These are phyloP conservation scores for Globisporangium spinosum DNA, from an alignment of 352 stramenopile genomes.

Conservation along the genomic window DNA sequence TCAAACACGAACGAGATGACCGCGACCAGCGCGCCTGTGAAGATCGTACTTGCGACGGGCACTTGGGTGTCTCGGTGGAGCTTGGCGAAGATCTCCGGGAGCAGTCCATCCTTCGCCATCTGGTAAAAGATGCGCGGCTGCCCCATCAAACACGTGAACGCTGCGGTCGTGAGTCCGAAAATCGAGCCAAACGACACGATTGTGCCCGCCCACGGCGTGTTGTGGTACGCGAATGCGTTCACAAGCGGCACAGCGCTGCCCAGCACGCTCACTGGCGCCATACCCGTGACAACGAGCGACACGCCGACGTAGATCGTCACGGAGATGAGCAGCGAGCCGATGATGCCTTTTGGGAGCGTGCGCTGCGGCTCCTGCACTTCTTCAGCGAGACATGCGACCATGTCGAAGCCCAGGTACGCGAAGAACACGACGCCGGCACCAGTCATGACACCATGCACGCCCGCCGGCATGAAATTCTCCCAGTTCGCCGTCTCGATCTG, in stretches of 20 bases:
- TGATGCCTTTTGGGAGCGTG: conserved; percentile 90
- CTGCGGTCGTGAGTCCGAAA: conserved; percentile 88
- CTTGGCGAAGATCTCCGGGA: conserved; percentile 61
- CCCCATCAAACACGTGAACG: conserved; percentile 91
- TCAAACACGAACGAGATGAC: conserved; percentile 87
- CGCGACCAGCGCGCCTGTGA: conserved; percentile 81
- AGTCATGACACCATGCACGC: conserved; percentile 86
- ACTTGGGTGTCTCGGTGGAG: conserved; percentile 63
- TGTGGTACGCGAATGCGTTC: conserved; percentile 79
- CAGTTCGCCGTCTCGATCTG: conserved; percentile 78
- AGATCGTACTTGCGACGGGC: conserved; percentile 79
- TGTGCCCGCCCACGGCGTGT: conserved; percentile 62
- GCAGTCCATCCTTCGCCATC: conserved; percentile 84
- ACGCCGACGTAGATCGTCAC: conserved; percentile 90
- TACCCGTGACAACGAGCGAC: conserved; percentile 87
- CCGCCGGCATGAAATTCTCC: conserved; percentile 81
- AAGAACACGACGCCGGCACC: conserved; percentile 90
- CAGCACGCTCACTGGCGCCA: conserved; percentile 71
- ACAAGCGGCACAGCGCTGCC: conserved; percentile 76
- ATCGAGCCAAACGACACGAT: conserved; percentile 92
- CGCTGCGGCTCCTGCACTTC: conserved; percentile 89
- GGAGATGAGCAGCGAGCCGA: conserved; percentile 88
- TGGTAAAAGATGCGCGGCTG: conserved; percentile 92
- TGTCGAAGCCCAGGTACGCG: conserved; percentile 91
- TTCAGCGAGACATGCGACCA: conserved; percentile 90